phyloP scores from a whole-genome alignment of 176 grass and related monocot genomes.

The Phoenix dactylifera region DNA sequence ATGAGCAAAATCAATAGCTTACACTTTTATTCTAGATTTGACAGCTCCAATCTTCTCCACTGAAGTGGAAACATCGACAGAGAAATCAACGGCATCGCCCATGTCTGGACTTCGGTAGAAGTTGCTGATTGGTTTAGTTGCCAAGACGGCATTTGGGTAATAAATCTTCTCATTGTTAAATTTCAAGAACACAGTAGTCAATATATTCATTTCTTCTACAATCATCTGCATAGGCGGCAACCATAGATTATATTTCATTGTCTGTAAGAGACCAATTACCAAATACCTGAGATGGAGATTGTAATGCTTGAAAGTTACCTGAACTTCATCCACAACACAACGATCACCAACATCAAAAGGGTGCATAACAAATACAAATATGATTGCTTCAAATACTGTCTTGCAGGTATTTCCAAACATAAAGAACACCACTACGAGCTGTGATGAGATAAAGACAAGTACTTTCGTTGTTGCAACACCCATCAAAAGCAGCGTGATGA shows the following conservation, averaged over 20 bases:
- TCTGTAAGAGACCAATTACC: no score
- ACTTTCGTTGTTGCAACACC: conserved; percentile 85
- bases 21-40: conserved; percentile 81
- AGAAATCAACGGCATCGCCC: conserved; percentile 59
- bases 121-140: conserved; percentile 87
- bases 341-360: conserved; percentile 95
- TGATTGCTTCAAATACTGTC: conserved; percentile 84
- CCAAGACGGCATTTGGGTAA: conserved; percentile 85
- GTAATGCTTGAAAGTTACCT: conserved; percentile 36
- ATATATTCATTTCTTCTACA: conserved; percentile 99
- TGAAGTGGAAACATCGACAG: conserved; percentile 65
- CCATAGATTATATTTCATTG: no score
- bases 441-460: conserved; percentile 74
- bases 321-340: conserved; percentile 78
- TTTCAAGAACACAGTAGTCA: conserved; percentile 85
- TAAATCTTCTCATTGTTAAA: conserved; percentile 92
- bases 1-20: conserved; percentile 15
- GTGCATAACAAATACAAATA: conserved; percentile 99
- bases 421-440: conserved; percentile 78
- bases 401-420: conserved; percentile 98
- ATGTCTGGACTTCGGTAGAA: conserved; percentile 97
- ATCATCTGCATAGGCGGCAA: conserved; percentile 42
- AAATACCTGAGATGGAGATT: no score
- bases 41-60: conserved; percentile 58
- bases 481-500: conserved; percentile 67